Evolutionary conservation across 2,329 filamentous ascomycete genomes (phyloP), one percentile per base, ranked within the genome.

Genomic region (Botrytis deweyae): DNA sequence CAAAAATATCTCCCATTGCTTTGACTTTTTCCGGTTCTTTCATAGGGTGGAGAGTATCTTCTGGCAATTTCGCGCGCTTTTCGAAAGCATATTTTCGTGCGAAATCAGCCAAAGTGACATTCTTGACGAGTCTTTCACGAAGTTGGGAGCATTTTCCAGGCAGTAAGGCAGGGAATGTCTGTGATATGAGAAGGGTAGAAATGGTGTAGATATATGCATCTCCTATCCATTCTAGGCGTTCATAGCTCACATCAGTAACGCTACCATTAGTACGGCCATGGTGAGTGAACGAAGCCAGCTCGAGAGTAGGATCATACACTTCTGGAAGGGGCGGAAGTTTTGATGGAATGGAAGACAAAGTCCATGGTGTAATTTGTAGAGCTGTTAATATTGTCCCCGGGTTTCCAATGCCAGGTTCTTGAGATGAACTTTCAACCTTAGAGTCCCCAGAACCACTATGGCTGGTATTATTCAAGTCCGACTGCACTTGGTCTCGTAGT

Each of bases 191-290:
- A 29, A 89, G 88, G 0, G 92, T 91, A 9, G 94, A 89, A 65
- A 94, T 89, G 70, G 94, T 83, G 79, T 97, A 92, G 70, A 97
- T 85, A 78, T 95, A 95, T 33, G 93, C 92, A 81, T 98, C 95
- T 10, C 95, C 95, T 12, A 97, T 86, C 84, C 95, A 94, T 82
- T 98, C 95, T 10, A 98, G 88, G 29, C 89, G 88, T 79, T 98
- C 95, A 82, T 98, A 98, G 79, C 70, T 84, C 12, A 81, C 72
- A 59, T 79, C 77, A n/a, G 74, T 75, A n/a, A 74, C 18, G n/a
- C 70, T 75, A 1, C 76, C 78, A 49, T 42, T 46, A n/a, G 74
- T 69, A 29, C 64, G 71, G 22, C 78, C 79, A 52, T 65, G 84
- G 78, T 95, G 93, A 1, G 88, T 93, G 78, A 95, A 91, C 18